Conservation (phyloP, 352 stramenopile genomes). For the Salisapilia sapeloensis region DNA sequence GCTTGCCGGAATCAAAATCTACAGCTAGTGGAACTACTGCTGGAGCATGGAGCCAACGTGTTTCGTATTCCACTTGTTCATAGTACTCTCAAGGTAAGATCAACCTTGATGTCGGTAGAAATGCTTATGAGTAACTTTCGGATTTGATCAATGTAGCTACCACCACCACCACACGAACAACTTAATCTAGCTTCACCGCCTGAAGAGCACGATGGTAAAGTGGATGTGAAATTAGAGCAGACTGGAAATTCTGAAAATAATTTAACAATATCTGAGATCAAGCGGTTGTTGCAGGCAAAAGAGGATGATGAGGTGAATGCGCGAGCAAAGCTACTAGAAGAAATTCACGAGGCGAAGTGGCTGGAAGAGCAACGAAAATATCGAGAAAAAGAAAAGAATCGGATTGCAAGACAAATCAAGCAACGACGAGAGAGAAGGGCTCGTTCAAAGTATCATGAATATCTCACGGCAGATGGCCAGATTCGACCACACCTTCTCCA, state of each 20-base stretch:
- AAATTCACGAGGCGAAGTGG: conserved; percentile 13
- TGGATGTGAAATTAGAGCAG: neutral
- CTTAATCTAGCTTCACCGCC: conserved; percentile 1
- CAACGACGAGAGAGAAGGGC: too few relatives aligned
- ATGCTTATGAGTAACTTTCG: neutral
- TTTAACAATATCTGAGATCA: too few relatives aligned
- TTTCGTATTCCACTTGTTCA: conserved; percentile 13
- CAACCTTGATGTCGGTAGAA: neutral
- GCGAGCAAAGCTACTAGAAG: conserved; percentile 11
- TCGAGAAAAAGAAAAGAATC: conserved; percentile 13
- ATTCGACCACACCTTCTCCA: too few relatives aligned
- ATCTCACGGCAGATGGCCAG: too few relatives aligned
- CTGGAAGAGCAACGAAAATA: conserved; percentile 38
- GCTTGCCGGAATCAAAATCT: conserved; percentile 34
- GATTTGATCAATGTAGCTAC: neutral
- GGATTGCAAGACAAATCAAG: too few relatives aligned
- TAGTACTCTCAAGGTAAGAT: neutral
- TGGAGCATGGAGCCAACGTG: conserved; percentile 21
- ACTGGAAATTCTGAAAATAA: too few relatives aligned
- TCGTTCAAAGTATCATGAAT: too few relatives aligned
- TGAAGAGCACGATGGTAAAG: conserved; percentile 4
- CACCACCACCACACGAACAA: neutral
- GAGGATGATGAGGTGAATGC: too few relatives aligned
- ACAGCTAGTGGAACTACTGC: conserved; percentile 17
- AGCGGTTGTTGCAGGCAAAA: too few relatives aligned